Evolutionary conservation across 495 filamentous ascomycete species (phyloP), one percentile per base, ranked within the genome.

Genomic region (Xylaria telfairii): DNA sequence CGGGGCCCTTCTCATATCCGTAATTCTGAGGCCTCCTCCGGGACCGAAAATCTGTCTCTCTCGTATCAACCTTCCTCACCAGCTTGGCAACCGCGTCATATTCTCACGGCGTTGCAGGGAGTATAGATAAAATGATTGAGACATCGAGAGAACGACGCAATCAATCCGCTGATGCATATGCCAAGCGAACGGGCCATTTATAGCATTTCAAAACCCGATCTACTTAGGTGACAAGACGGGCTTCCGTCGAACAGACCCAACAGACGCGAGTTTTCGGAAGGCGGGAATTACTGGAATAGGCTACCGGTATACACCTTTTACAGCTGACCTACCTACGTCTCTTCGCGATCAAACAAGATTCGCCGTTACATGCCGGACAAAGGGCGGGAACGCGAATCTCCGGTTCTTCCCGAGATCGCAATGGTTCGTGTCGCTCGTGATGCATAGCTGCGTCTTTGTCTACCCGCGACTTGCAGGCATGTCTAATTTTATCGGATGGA

Each of bases 21-120:
- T 47, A 30, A 3, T 64, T 13, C 26, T 30, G 61, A 64, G 61
- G 61, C 61, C 61, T 64, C 61, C 61, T 64, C 61, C 61, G 3
- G 15, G 10, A 17, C 34, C 24, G 24, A 26, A n/a, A n/a, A n/a
- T n/a, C n/a, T n/a, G n/a, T n/a, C n/a, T 32, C 13, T 46, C n/a
- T 64, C 39, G 17, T 30, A 42, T 47, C 24, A 26, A 28, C 1
- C 19, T 21, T 42, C 8, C 24, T 17, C 32, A 26, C 17, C 19
- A 49, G 17, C 44, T 65, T 65, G 30, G 62, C 44, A 51, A n/a
- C 15, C 17, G 24, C 62, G 62, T 32, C 62, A 37, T 21, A 49
- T 32, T 30, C 49, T 41, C n/a, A 41, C 28, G 9, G 26, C 4
- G 32, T 61, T n/a, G 42, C 34, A 34, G 26, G 2, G 15, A 32